These are phyloP conservation scores for Breynia disticha DNA, from an alignment of 441 rosid species.

Conservation along the genomic window DNA sequence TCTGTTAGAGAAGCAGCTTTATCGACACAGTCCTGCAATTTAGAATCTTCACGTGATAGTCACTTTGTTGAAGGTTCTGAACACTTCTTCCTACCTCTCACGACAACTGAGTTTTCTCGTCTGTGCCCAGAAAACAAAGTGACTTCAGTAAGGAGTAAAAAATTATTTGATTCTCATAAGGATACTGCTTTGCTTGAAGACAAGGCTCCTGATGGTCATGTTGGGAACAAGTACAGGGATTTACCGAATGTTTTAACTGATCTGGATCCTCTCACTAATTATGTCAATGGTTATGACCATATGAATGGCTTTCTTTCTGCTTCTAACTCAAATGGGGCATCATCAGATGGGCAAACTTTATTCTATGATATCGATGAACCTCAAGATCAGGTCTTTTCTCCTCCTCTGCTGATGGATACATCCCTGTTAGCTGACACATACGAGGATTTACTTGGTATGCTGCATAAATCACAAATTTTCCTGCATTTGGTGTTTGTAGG, in stretches of 20 bases:
- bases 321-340: slow-evolving; percentile 46
- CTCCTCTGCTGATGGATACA: slow-evolving; percentile 82
- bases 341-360: slow-evolving; percentile 44
- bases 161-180: slow-evolving; percentile 39
- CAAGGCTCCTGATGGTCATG: slow-evolving; percentile 31
- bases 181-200: slow-evolving; percentile 38
- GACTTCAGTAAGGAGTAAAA: slow-evolving; percentile 38
- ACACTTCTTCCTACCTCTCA: slow-evolving; percentile 81
- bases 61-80: slow-evolving; percentile 76
- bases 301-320: slow-evolving; percentile 68
- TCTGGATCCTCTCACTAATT: slow-evolving; percentile 61
- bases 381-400: slow-evolving; percentile 79
- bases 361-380: slow-evolving; percentile 62
- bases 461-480: slow-evolving; percentile 4
- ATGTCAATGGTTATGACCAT: slow-evolving; percentile 43
- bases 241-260: slow-evolving; percentile 50
- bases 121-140: slow-evolving; percentile 44
- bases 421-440: slow-evolving; percentile 63
- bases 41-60: slow-evolving; percentile 62
- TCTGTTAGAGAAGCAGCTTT: slow-evolving; percentile 93
- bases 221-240: slow-evolving; percentile 50
- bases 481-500: not conserved
- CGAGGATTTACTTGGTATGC: slow-evolving; percentile 90
- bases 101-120: slow-evolving; percentile 49
- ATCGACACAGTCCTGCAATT: slow-evolving; percentile 47